Evolutionary conservation across 768 basidiomycete genomes (phyloP), one percentile per base, ranked within the genome.

Genomic region (Serendipita indica): DNA sequence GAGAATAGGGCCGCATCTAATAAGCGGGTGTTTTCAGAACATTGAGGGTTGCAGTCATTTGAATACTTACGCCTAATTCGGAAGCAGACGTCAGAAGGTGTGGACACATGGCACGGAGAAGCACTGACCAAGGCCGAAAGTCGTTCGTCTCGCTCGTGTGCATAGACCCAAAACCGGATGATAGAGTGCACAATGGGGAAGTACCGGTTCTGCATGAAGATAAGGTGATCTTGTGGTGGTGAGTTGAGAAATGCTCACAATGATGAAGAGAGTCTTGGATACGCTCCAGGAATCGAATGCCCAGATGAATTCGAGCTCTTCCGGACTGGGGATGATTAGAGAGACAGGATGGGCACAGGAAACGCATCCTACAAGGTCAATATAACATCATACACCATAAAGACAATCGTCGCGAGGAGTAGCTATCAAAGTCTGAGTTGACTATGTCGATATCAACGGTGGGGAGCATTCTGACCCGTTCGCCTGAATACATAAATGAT

Each of bases 1-100:
- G 4, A 54, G 49, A 30, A 54, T 54, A 18, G 49, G 49, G 10
- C 49, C 49, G 32, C 49, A 54, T 54, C 49, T 54, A 28, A n/a
- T n/a, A n/a, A n/a, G n/a, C n/a, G n/a, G n/a, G n/a, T n/a, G n/a
- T n/a, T n/a, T n/a, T n/a, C n/a, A n/a, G n/a, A n/a, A n/a, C n/a
- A n/a, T n/a, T n/a, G n/a, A n/a, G n/a, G n/a, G n/a, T n/a, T n/a
- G n/a, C n/a, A n/a, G n/a, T n/a, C n/a, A n/a, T n/a, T n/a, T n/a
- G n/a, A n/a, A n/a, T n/a, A 54, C 49, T 33, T 10, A 54, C 49
- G 25, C 49, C 49, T 54, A 54, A n/a, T 7, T 4, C n/a, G n/a
- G n/a, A n/a, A n/a, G n/a, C n/a, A n/a, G 30, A 28, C 10, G 10
- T 54, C 12, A 54, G 25, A n/a, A 7, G 18, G n/a, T 18, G 41